Evolutionary conservation across 2,329 filamentous ascomycete species (phyloP), one percentile per base, ranked within the genome.

Genomic region (Mycosphaerella sp.): DNA sequence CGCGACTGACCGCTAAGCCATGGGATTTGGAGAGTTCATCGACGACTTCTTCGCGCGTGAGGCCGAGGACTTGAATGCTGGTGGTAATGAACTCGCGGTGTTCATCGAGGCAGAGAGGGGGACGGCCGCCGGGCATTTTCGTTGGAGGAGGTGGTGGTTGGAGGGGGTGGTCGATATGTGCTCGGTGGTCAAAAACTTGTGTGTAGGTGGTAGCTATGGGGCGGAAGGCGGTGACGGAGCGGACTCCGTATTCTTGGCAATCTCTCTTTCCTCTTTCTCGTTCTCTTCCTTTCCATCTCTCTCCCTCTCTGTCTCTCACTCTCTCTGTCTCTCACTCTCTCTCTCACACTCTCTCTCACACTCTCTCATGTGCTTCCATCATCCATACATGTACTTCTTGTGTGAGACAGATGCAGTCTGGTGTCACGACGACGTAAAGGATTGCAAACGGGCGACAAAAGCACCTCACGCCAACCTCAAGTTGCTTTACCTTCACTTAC

Each of bases 71-170:
- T 14, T 42, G 29, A 21, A 51, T 51, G 40, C n/a, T n/a, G 40
- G 42, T 40, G 36, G 40, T 40, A 39, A 55, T 55, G 42, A 45
- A 52, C 21, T 52, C 43, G 11, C 40, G 44, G 53, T 52, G 53
- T 2, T 47, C 38, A 8, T 55, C 53, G 7, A 55, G 53, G 34
- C 39, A 41, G 10, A 42, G 41, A 12, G 7, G 11, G 5, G 53
- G 49, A 7, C 53, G 53, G 11, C 52, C 52, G 10, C 32, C 41
- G 10, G 53, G 53, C 50, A 46, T 53, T 5, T 8, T 42, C 26
- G 40, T 38, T 29, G 26, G 26, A 29, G 5, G 26, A 44, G 4
- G 12, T 1, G 42, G 29, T 21, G 12, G 42, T 6, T 7, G 32
- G 29, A 46, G 21, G 29, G 43, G 21, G 46, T n/a, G 40, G 40